Evolutionary conservation across 73 alveolate genomes (phyloP).

Genomic region (Stentor coeruleus): DNA sequence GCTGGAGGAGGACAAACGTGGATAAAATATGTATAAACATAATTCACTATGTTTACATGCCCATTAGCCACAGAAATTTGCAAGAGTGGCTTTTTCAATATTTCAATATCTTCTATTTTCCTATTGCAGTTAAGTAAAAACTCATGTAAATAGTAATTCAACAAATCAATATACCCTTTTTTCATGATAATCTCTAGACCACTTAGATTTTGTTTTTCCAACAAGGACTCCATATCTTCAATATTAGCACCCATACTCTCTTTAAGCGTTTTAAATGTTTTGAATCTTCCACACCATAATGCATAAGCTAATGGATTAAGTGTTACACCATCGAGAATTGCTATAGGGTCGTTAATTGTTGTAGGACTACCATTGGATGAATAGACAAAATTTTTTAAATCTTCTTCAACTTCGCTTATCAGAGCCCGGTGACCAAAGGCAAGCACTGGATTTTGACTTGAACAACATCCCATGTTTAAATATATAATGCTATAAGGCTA

Average conservation of each 20-base stretch:
- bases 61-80: not conserved
- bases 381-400: too few species aligned
- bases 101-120: not conserved
- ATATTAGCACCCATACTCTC: not conserved
- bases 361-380: not conserved
- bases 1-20: conserved; percentile 9
- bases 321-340: not conserved
- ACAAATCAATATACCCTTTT: not conserved
- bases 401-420: not conserved
- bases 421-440: not conserved
- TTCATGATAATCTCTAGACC: not conserved
- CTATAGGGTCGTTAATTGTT: not conserved
- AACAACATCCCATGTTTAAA: not conserved
- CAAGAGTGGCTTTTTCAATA: not conserved
- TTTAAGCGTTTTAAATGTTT: not conserved
- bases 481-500: too few species aligned
- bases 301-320: not conserved
- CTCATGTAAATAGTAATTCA: not conserved
- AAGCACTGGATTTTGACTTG: not conserved
- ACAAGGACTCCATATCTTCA: not conserved
- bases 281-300: not conserved
- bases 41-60: not conserved
- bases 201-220: not conserved
- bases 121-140: not conserved
- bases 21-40: not conserved